phyloP scores from a whole-genome alignment of 169 alveolate species.

The Babesia microti region DNA sequence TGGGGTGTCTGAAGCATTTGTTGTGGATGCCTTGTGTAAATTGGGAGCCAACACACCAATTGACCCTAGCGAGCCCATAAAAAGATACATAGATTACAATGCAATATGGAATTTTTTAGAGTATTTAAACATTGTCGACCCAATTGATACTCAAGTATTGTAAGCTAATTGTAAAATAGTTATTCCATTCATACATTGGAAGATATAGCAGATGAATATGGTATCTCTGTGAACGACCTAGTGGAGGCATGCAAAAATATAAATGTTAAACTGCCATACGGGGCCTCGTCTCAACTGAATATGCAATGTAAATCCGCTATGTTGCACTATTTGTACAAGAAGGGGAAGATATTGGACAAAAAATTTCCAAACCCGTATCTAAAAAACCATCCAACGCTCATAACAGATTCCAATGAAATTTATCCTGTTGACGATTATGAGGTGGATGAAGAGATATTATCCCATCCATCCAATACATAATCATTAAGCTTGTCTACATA shows the following conservation, averaged over 20 bases:
- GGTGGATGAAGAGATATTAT: too few relatives aligned
- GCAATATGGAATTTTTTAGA: constrained; percentile 43
- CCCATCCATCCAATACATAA: too few relatives aligned
- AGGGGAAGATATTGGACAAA: too few relatives aligned
- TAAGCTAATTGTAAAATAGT: constrained; percentile 13
- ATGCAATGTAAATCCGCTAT: too few relatives aligned
- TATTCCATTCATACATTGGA: too few relatives aligned
- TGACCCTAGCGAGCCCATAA: constrained; percentile 8
- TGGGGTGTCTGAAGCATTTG: constrained; percentile 19
- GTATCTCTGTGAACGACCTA: constrained; percentile 8
- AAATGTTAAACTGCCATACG: too few relatives aligned
- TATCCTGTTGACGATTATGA: too few relatives aligned
- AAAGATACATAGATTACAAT: constrained; percentile 27
- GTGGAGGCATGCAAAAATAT: constrained; percentile 7
- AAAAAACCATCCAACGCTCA: too few relatives aligned
- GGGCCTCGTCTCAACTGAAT: too few relatives aligned
- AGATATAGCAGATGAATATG: constrained; percentile 6
- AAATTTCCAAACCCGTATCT: too few relatives aligned
- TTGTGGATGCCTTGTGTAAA: constrained; percentile 47
- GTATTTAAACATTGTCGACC: constrained; percentile 36
- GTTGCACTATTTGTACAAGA: too few relatives aligned
- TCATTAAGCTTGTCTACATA: constrained; percentile 2
- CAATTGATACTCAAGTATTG: constrained; percentile 20
- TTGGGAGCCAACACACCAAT: constrained; percentile 39
- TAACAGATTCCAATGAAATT: too few relatives aligned